These are phyloP conservation scores for Botrytis sinoallii DNA, from an alignment of 2,329 filamentous ascomycete genomes.

Conservation along the genomic window DNA sequence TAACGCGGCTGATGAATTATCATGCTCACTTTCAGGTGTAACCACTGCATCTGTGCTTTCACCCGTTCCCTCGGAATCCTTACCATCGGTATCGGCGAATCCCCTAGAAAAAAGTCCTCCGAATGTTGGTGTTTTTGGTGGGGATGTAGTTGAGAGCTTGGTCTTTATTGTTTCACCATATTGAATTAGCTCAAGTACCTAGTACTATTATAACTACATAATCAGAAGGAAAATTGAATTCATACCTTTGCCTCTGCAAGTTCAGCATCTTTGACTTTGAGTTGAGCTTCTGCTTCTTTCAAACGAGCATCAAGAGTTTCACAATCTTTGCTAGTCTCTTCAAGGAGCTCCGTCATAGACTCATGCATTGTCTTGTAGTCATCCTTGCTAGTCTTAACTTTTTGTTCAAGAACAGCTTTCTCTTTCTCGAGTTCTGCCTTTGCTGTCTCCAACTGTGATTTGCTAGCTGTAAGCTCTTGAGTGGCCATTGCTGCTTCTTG, in stretches of 20 bases:
- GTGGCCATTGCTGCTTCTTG: conserved; percentile 38
- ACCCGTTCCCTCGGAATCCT: conserved; percentile 33
- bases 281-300: conserved; percentile 41
- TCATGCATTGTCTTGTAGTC: conserved; percentile 61
- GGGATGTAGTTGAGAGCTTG: conserved; percentile 40
- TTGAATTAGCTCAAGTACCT: conserved; percentile 13
- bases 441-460: conserved; percentile 42
- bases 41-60: conserved; percentile 28
- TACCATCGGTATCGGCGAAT: conserved; percentile 44
- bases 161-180: conserved; percentile 40
- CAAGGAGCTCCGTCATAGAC: conserved; percentile 57
- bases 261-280: conserved; percentile 58
- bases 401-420: conserved; percentile 50
- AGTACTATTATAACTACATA: conserved; percentile 6
- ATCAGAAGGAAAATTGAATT: not conserved
- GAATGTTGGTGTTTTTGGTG: conserved; percentile 38
- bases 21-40: conserved; percentile 57
- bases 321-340: conserved; percentile 47
- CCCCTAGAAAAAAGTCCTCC: conserved; percentile 52
- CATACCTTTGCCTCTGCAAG: conserved; percentile 58
- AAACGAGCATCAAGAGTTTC: conserved; percentile 41
- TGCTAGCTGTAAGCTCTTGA: conserved; percentile 41
- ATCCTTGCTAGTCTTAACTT: conserved; percentile 49
- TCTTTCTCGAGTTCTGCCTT: conserved; percentile 54
- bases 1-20: conserved; percentile 62